Evolutionary conservation across 2,329 filamentous ascomycete species (phyloP).

Genomic region (Epichloe scottii): DNA sequence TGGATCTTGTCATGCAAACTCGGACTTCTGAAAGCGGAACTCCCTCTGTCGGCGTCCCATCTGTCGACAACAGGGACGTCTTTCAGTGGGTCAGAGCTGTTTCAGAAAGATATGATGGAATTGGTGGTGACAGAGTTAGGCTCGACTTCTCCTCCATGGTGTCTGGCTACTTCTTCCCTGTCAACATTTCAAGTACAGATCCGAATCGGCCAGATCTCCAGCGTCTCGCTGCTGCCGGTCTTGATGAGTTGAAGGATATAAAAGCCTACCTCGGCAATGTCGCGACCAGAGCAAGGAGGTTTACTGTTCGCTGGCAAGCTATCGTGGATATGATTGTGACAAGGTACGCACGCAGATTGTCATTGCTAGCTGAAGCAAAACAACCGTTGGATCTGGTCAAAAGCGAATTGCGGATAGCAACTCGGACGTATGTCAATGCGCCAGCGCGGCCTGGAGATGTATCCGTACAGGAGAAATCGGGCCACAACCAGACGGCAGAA

Average conservation of each 20-base stretch:
- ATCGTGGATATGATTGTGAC: slow-evolving; percentile 52
- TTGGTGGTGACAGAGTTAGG: slow-evolving; percentile 27
- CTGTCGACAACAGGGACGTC: slow-evolving; percentile 8
- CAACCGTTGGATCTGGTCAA: slow-evolving; percentile 19
- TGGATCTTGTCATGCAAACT: slow-evolving; percentile 21
- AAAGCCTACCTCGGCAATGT: slow-evolving; percentile 32
- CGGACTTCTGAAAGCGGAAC: slow-evolving; percentile 3
- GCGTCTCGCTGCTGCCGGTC: slow-evolving; percentile 17
- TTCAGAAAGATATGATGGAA: slow-evolving; percentile 31
- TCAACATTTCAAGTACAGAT: slow-evolving; percentile 34
- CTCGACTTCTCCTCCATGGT: slow-evolving; percentile 40
- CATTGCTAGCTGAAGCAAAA: slow-evolving; percentile 20
- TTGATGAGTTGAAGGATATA: slow-evolving; percentile 21
- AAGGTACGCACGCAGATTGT: slow-evolving; percentile 46
- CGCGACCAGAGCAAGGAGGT: slow-evolving; percentile 20
- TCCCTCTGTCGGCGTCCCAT: too few relatives aligned
- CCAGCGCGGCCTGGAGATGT: slow-evolving; percentile 14
- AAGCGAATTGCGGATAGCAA: slow-evolving; percentile 12
- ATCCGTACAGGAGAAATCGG: not conserved
- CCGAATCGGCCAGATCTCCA: slow-evolving; percentile 20
- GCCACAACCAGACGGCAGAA: slow-evolving; percentile 24
- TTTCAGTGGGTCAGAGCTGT: slow-evolving; percentile 30
- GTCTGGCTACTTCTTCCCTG: slow-evolving; percentile 36
- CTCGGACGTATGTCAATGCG: slow-evolving; percentile 23
- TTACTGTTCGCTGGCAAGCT: slow-evolving; percentile 48